These are phyloP conservation scores for Aegilops speltoides DNA, from an alignment of 176 grass and related monocot genomes.

Conservation along the genomic window DNA sequence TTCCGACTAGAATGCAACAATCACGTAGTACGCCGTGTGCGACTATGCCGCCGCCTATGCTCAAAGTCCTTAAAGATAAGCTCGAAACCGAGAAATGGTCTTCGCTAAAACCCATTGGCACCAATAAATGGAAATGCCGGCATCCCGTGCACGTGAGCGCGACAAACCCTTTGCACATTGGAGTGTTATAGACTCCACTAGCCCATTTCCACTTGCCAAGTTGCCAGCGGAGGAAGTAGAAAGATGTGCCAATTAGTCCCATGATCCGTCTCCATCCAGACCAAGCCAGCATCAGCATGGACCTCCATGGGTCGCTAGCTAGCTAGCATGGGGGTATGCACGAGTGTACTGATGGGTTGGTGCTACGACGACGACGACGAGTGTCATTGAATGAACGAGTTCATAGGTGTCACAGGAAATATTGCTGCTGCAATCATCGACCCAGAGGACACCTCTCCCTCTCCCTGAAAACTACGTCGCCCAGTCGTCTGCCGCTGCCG, in stretches of 20 bases:
- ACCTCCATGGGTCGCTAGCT: background rate
- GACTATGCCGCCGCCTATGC: background rate
- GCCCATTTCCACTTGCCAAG: constrained; percentile 1
- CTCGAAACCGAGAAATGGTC: background rate
- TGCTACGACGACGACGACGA: background rate
- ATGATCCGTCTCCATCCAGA: background rate
- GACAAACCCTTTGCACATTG: constrained; percentile 1
- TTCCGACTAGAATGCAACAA: background rate
- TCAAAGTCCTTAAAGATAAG: background rate
- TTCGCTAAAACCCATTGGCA: background rate
- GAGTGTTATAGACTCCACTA: background rate
- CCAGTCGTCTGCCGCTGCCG: background rate
- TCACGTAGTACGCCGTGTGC: background rate
- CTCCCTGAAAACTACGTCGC: background rate
- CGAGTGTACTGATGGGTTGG: background rate
- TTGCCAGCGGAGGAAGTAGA: background rate
- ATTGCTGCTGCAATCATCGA: background rate
- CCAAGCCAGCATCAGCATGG: background rate
- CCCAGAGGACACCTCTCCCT: background rate
- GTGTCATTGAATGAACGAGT: background rate
- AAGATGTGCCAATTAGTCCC: background rate
- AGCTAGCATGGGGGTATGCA: background rate
- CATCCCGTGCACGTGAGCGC: background rate
- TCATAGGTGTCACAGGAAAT: background rate
- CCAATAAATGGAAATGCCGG: constrained; percentile 1